A percentile compares a stretch with the other conserved stretches of the same genome.
These are phyloP conservation scores for Trichoderma orchidacearum DNA, from an alignment of 495 filamentous ascomycete species.

Conservation along the genomic window DNA sequence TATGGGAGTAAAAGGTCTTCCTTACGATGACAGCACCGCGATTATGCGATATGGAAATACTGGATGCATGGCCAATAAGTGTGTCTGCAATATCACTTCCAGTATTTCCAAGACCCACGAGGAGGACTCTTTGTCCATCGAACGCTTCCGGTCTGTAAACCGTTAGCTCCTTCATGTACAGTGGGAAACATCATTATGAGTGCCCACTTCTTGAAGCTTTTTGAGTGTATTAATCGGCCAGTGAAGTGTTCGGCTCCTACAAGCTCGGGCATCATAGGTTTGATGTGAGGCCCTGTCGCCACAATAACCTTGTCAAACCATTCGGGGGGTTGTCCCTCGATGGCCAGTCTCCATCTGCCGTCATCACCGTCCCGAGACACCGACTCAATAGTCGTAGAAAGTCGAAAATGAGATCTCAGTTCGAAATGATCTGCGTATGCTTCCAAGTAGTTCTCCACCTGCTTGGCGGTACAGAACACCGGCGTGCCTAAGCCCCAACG, in stretches of 20 bases:
- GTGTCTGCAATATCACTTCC: slow-evolving; percentile 6
- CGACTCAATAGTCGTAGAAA: slow-evolving; percentile 9
- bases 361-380: slow-evolving; percentile 8
- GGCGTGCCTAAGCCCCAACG: slow-evolving; percentile 9
- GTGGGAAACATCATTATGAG: background rate
- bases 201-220: slow-evolving; percentile 6
- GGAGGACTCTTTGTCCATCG: slow-evolving; percentile 5
- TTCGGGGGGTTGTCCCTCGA: background rate
- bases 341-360: slow-evolving; percentile 11
- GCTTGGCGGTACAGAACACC: background rate
- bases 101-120: slow-evolving; percentile 9
- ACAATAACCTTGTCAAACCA: slow-evolving; percentile 14
- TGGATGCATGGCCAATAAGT: slow-evolving; percentile 4
- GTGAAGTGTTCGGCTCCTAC: slow-evolving; percentile 8
- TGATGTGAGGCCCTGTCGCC: slow-evolving; percentile 11
- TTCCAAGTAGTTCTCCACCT: slow-evolving; percentile 11
- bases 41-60: slow-evolving; percentile 8
- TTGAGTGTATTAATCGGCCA: slow-evolving; percentile 9
- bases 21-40: slow-evolving; percentile 7
- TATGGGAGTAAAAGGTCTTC: background rate
- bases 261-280: slow-evolving; percentile 7
- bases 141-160: slow-evolving; percentile 5
- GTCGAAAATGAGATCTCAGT: slow-evolving; percentile 12
- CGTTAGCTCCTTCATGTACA: background rate
- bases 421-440: slow-evolving; percentile 16